Evolutionary conservation across 2,329 filamentous ascomycete genomes (phyloP), one percentile per base, ranked within the genome.

Genomic region (Epicoccum nigrum): DNA sequence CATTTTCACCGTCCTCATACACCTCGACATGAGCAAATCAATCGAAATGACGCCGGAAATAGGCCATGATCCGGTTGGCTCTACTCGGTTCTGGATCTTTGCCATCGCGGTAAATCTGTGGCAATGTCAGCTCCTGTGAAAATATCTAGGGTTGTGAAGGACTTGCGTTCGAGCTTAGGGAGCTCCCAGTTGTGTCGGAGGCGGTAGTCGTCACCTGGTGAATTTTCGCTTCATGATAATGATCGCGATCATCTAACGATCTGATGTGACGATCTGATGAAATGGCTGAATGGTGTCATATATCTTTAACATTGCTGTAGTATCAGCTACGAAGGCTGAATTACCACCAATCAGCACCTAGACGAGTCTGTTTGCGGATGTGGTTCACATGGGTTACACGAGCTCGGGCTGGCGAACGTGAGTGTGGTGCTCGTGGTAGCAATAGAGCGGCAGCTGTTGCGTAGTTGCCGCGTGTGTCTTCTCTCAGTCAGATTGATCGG

Each of bases 311-410:
- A 13, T 32, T 16, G 20, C 15, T 9, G 12, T 20, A 25, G 23
- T 9, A 6, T 25, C n/a, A 30, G 20, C 43, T 17, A 27, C 27
- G 32, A 43, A 20, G 49, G 49, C 37, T 51, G 42, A 23, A n/a
- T 46, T 42, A 21, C 20, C 20, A 7, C 43, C 49, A 51, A 51
- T 46, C 23, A 35, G 6, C 7, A 20, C 5, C 27, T n/a, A 46
- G 43, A 51, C 49, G 46, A 9, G 8, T 42, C 42, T 42, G 49
- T 28, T 46, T 51, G 49, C 49, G 12, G 37, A n/a, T 20, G 8
- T 38, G 15, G 5, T 32, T 19, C 43, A 51, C 42, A 38, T 35
- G 25, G 16, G 43, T 38, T 42, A 46, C 37, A 8, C 17, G 21
- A n/a, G n/a, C n/a, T n/a, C n/a, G n/a, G n/a, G n/a, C n/a, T n/a